phyloP scores from a whole-genome alignment of 768 basidiomycete genomes.

The Suillus decipiens region DNA sequence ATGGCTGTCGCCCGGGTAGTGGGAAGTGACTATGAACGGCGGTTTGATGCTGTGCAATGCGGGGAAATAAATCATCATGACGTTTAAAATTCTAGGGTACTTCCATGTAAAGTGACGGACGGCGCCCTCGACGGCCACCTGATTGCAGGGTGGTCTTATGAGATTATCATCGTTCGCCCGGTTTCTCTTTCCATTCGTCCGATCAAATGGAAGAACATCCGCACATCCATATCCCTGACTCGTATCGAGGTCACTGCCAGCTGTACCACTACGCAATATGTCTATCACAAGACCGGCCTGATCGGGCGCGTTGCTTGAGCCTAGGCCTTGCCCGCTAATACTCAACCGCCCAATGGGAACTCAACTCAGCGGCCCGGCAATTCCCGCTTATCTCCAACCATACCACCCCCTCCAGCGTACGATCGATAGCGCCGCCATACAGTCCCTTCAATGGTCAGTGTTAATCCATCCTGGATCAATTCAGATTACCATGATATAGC shows the following conservation, averaged over 20 bases:
- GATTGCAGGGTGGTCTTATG: neutral
- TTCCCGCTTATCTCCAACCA: slow-evolving; percentile 21
- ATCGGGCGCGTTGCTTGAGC: neutral
- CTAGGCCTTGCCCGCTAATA: no score
- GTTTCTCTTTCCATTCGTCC: neutral
- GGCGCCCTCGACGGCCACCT: slow-evolving; percentile 6
- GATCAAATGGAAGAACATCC: slow-evolving; percentile 14
- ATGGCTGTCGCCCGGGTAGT: no score
- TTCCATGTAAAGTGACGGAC: no score
- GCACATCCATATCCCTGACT: neutral
- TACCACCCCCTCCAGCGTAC: slow-evolving; percentile 1
- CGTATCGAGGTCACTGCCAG: neutral
- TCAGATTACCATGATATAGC: neutral
- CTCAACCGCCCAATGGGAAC: no score
- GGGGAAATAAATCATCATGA: slow-evolving; percentile 1
- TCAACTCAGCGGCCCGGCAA: slow-evolving; percentile 21
- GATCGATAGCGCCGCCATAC: slow-evolving; percentile 1
- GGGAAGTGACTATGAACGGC: neutral
- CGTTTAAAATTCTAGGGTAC: neutral
- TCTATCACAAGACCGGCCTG: neutral
- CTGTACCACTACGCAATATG: neutral
- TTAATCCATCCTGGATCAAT: neutral
- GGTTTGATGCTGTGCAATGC: slow-evolving; percentile 6
- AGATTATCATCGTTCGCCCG: neutral
- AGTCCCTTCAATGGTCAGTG: slow-evolving; percentile 26